Conservation (phyloP, 805 yeast species). For the Helenozyma baotianmanensis region DNA sequence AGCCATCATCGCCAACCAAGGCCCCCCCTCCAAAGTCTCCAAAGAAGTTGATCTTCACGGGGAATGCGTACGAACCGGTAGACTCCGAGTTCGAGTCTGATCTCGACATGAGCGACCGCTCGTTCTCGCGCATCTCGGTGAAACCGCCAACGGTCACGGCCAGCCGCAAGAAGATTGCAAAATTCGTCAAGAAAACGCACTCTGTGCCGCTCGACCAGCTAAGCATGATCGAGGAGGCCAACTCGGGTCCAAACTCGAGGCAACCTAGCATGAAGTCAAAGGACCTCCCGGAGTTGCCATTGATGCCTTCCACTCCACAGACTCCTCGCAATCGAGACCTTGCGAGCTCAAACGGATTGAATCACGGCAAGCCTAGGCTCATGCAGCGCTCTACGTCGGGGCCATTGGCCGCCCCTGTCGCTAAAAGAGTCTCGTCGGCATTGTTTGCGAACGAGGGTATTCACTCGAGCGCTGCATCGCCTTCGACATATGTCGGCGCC, state of each 20-base stretch:
- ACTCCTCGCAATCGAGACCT: too few species aligned
- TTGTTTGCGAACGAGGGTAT: too few species aligned
- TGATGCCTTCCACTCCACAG: too few species aligned
- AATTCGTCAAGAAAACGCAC: constrained; percentile 16
- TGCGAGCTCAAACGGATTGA: too few species aligned
- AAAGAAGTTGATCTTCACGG: constrained; percentile 28
- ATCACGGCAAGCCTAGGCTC: too few species aligned
- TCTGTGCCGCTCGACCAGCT: constrained; percentile 29
- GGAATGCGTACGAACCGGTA: constrained; percentile 33
- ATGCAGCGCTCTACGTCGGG: too few species aligned
- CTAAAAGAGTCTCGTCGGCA: not conserved
- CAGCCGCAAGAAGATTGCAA: constrained; percentile 25
- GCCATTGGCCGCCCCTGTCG: not conserved
- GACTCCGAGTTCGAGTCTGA: constrained; percentile 2
- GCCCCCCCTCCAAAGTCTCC: constrained; percentile 7
- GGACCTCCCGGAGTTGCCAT: constrained; percentile 3
- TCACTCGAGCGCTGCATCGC: too few species aligned
- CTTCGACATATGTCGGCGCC: too few species aligned
- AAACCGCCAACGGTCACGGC: constrained; percentile 25
- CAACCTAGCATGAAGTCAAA: constrained; percentile 23
- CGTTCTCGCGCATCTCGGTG: not conserved
- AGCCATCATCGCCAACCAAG: constrained; percentile 3
- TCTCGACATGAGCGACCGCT: constrained; percentile 8
- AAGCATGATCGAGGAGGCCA: constrained; percentile 40
- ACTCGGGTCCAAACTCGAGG: constrained; percentile 25